Evolutionary conservation across 1,139 yeast species (phyloP), one percentile per base, ranked within the genome.

Genomic region (Saccharomyces pastorianus): DNA sequence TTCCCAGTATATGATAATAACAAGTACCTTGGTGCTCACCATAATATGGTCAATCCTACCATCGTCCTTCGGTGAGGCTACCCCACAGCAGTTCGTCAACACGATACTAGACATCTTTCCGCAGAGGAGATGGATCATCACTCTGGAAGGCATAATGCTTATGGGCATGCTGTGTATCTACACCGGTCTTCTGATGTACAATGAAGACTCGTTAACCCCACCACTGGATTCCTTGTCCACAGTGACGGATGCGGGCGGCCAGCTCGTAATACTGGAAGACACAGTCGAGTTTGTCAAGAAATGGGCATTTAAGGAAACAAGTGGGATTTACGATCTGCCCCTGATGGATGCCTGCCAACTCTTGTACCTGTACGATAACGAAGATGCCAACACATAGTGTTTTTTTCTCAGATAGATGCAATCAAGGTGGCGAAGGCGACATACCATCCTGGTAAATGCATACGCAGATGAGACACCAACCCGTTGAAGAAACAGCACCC

Each of bases 321-420:
- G 87, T 61, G 95, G 93, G 0, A 91, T 88, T 7, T 79, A 88
- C 82, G 96, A 88, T 67, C 65, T 88, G 51, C 95, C 96, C 0
- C 71, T 87, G 2, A 76, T 81, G 0, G 74, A 81, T 47, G 95
- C 85, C 1, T 84, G 85, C 63, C 77, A 79, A 56, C 82, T 85
- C 0, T 70, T 88, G 29, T 88, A 86, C 61, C 44, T 38, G 11
- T 38, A 38, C 4, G 44, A 38, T 20, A 38, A 17, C 25, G 44
- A 38, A 4, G 44, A 38, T 4, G 6, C 25, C 23, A 38, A 8
- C 44, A 2, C 13, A 38, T 38, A 38, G 44, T 20, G 23, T 4
- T 20, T 13, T 3, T 3, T 25, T 46, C 28, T 27, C 25, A 42
- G 17, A 20, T 20, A 20, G 23, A 20, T 20, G 3, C 23, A 4